Percentiles rank a stretch among this genome's conserved stretches.
Evolutionary conservation across 2,329 filamentous ascomycete genomes (phyloP).

Genomic region (Oidium heveae): DNA sequence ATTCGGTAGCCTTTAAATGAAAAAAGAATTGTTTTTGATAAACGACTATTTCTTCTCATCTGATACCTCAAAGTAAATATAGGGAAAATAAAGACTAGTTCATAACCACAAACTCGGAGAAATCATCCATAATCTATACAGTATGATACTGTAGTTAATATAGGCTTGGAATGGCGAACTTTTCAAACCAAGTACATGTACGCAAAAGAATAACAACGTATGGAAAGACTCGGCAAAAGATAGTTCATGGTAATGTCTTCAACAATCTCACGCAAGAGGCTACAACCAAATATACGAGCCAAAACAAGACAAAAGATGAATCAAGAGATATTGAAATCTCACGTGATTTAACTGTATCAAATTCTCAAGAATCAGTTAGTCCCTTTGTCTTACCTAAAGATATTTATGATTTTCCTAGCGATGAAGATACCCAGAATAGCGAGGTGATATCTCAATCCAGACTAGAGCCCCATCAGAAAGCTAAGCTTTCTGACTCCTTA

Average conservation of each 20-base stretch:
- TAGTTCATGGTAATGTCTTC: constrained; percentile 11
- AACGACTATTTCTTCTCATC: too few relatives aligned
- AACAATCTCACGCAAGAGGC: constrained; percentile 5
- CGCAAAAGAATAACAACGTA: constrained; percentile 14
- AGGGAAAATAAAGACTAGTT: too few relatives aligned
- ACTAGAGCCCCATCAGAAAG: not conserved
- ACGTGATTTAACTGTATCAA: not conserved
- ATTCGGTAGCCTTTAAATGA: too few relatives aligned
- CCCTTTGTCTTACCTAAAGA: not conserved
- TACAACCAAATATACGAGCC: constrained; percentile 4
- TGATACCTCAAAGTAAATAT: too few relatives aligned
- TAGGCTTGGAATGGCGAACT: constrained; percentile 8
- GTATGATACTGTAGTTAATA: not conserved
- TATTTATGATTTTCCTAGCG: constrained; percentile 3
- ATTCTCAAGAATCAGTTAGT: not conserved
- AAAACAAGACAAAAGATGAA: not conserved
- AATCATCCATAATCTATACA: not conserved
- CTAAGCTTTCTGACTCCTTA: too few relatives aligned
- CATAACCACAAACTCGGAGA: too few relatives aligned
- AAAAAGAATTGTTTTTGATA: too few relatives aligned
- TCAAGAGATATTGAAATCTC: not conserved
- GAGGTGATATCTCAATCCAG: not conserved
- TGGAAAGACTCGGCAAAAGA: constrained; percentile 12
- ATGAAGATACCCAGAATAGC: not conserved
- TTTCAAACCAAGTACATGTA: constrained; percentile 3